Conservation (phyloP, 2,329 filamentous ascomycete species). For the Colletotrichum chlorophyti region DNA sequence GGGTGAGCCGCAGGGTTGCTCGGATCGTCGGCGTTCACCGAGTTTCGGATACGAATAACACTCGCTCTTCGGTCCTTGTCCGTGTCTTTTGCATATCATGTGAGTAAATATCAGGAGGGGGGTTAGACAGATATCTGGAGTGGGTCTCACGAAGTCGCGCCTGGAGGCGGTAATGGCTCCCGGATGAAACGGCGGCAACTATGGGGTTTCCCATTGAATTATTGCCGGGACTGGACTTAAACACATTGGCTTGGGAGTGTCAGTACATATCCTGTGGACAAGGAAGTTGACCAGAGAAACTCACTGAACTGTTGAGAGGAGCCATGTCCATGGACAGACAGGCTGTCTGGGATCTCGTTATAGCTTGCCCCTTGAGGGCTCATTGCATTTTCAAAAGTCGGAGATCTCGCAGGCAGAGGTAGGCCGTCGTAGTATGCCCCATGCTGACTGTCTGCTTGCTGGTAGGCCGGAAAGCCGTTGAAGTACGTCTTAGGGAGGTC, state of each 20-base stretch:
- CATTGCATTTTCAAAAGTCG: no score
- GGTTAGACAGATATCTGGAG: not conserved
- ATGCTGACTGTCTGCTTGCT: no score
- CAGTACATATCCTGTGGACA: no score
- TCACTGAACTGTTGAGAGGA: no score
- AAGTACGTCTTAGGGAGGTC: no score
- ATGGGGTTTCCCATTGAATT: slow-evolving; percentile 13
- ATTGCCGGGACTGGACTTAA: not conserved
- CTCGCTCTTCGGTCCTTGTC: slow-evolving; percentile 18
- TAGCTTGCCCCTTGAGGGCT: no score
- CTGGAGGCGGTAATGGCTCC: not conserved
- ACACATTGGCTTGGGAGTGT: not conserved
- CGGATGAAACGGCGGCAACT: slow-evolving; percentile 8
- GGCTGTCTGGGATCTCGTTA: no score
- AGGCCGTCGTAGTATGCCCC: no score
- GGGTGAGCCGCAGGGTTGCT: not conserved
- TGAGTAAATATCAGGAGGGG: not conserved
- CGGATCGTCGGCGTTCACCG: not conserved
- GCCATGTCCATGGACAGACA: no score
- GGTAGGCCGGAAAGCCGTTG: no score
- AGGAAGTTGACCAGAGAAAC: no score
- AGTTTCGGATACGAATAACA: not conserved
- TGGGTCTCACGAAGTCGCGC: slow-evolving; percentile 9
- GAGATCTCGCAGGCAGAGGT: no score
- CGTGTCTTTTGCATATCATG: not conserved